A percentile compares a stretch with the other conserved stretches of the same genome.
Conservation (phyloP, 2,329 filamentous ascomycete species). For the Zasmidium cellare region DNA sequence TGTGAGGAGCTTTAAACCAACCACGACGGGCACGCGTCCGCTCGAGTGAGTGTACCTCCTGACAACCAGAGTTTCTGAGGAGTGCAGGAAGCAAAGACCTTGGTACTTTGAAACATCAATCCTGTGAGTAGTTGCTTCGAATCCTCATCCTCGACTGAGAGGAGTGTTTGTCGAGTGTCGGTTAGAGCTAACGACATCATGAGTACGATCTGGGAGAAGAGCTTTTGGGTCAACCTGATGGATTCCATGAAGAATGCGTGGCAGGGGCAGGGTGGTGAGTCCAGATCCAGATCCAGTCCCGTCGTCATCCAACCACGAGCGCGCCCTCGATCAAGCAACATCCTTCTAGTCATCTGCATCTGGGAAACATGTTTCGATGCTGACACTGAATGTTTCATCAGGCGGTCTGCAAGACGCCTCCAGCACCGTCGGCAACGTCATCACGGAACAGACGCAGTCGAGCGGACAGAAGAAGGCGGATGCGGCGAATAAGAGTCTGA, state of each 20-base stretch:
- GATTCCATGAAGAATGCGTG: slow-evolving; percentile 32
- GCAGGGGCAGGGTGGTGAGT: slow-evolving; percentile 30
- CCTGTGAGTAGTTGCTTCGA: not conserved
- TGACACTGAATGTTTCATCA: slow-evolving; percentile 6
- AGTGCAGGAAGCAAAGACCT: too few relatives aligned
- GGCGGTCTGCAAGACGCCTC: slow-evolving; percentile 31
- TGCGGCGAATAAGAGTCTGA: slow-evolving; percentile 26
- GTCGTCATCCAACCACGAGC: not conserved
- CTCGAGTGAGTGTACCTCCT: not conserved
- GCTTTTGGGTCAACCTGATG: slow-evolving; percentile 21
- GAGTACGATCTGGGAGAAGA: not conserved
- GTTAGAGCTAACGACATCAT: not conserved
- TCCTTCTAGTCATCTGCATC: not conserved
- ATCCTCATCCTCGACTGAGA: not conserved
- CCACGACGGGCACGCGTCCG: not conserved
- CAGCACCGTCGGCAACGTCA: slow-evolving; percentile 26
- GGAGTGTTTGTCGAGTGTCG: not conserved
- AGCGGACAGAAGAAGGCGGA: slow-evolving; percentile 30
- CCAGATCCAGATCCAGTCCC: not conserved
- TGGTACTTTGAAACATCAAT: not conserved
- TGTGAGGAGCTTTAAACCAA: not conserved
- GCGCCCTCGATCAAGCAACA: not conserved
- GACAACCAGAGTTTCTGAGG: not conserved
- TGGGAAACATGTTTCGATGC: not conserved
- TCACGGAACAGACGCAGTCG: slow-evolving; percentile 27